These are phyloP conservation scores for Alternaria triticina DNA, from an alignment of 2,329 filamentous ascomycete species.

Conservation along the genomic window DNA sequence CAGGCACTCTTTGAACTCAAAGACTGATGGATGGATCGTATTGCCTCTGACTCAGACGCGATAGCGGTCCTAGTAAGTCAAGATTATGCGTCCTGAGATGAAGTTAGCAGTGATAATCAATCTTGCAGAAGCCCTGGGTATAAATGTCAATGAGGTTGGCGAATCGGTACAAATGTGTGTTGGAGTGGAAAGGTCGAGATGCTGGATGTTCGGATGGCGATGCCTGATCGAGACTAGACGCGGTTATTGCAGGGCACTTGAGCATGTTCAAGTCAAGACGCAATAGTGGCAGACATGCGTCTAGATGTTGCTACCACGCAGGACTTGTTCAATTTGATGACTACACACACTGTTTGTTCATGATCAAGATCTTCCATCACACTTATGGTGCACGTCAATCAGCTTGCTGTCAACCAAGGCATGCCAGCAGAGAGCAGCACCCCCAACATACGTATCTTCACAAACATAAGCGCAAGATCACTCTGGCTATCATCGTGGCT, in stretches of 20 bases:
- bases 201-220: conserved; percentile 2
- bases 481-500: not conserved
- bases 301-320: not conserved
- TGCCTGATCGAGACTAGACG: conserved; percentile 17
- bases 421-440: not conserved
- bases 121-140: too few species aligned
- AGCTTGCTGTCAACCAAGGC: not conserved
- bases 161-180: not conserved
- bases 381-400: not conserved
- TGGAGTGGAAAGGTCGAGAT: not conserved
- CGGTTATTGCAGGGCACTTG: conserved; percentile 14
- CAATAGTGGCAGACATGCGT: not conserved
- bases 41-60: not conserved
- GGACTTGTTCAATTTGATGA: not conserved
- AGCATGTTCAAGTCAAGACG: not conserved
- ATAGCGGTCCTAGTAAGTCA: not conserved
- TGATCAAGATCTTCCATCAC: not conserved
- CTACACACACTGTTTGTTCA: not conserved
- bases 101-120: not conserved
- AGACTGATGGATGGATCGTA: not conserved
- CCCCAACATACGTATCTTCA: not conserved
- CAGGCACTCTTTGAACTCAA: not conserved
- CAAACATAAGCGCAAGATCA: not conserved
- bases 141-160: not conserved
- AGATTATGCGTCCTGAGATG: fast-evolving